Evolutionary conservation across 2,329 filamentous ascomycete species (phyloP), one percentile per base, ranked within the genome.

Genomic region (Neobulgaria alba): DNA sequence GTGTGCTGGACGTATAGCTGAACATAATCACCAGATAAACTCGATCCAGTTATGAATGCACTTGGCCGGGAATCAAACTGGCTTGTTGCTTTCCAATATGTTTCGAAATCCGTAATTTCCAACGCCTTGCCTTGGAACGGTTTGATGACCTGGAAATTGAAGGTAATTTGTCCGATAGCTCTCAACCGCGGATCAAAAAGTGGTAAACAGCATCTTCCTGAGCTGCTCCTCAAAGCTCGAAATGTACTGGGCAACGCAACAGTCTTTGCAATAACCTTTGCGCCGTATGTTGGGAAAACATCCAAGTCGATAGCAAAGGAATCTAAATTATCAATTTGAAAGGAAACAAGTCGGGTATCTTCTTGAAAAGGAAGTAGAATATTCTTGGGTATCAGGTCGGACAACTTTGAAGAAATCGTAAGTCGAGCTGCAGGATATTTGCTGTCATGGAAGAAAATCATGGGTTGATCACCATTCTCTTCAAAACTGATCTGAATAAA

Each of bases 51-150:
- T 14, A 98, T 86, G 17, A 96, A 77, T 17, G 87, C 85, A 57
- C 77, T 92, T 17, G 84, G 82, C 34, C 88, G 85, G 37, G 85
- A 80, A 59, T 95, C 87, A 35, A 92, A 75, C 53, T 95, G 88
- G 56, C 88, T 95, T 1, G 92, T 98, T 0, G 90, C 90, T 63
- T 96, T 98, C 92, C 92, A 98, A 63, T 98, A 98, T 0, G 92
- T 96, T 48, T 94, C 92, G 55, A 96, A 98, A 57, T 96, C 89
- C 1, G 92, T 94, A 46, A 98, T 95, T 62, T 98, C 92, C 16
- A 98, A 69, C 3, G 92, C 88, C 46, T 88, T 83, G 5, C 92
- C 90, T 48, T 81, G 79, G 66, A 96, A 98, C 0, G 92, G 92
- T 57, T 95, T 95, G 61, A 98, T 93, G 18, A 96, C 87, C 59